Evolutionary conservation across 2,329 filamentous ascomycete species (phyloP), one percentile per base, ranked within the genome.

Genomic region (Trichothecium sympodiale): DNA sequence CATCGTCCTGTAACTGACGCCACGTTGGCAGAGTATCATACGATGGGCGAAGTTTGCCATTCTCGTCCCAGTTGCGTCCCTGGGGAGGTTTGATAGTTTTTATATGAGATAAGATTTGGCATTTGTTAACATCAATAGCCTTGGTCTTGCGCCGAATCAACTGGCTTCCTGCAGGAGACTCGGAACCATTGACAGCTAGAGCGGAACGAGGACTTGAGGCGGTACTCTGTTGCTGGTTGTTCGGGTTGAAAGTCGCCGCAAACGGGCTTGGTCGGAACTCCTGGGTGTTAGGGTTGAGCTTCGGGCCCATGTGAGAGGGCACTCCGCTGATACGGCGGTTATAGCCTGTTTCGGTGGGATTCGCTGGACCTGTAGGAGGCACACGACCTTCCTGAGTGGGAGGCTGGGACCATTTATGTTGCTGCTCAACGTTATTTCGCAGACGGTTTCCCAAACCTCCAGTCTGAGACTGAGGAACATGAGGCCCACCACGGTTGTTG

Each of bases 261-360:
- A 81, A 81, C 4, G 84, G 79, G 48, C 81, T 93, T 14, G 89
- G 91, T 44, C 82, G 79, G 60, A 95, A 96, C 50, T 94, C 87
- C 51, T 74, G 67, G 46, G 68, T 79, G 47, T 75, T 77, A 6
- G 76, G 76, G 43, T 80, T 80, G 46, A 80, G 52, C 54, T 77
- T 76, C 31, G 63, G 64, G 4, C 63, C 61, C 47, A 73, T 60
- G 35, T 71, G 71, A 30, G 60, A 60, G 10, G 65, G 60, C n/a
- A 68, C 55, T 33, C 62, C 65, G 41, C 66, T 70, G 31, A 69
- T 49, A 31, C 76, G 64, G 47, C 71, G 63, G 50, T 66, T 59
- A 61, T 74, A 69, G 43, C 67, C 50, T 13, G 65, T 48, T 49
- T 80, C 64, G 41, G 62, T 52, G 42, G 62, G 48, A 58, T 74